These are phyloP conservation scores for Plasmodium cynomolgi DNA, from an alignment of 169 alveolate genomes.

Conservation along the genomic window DNA sequence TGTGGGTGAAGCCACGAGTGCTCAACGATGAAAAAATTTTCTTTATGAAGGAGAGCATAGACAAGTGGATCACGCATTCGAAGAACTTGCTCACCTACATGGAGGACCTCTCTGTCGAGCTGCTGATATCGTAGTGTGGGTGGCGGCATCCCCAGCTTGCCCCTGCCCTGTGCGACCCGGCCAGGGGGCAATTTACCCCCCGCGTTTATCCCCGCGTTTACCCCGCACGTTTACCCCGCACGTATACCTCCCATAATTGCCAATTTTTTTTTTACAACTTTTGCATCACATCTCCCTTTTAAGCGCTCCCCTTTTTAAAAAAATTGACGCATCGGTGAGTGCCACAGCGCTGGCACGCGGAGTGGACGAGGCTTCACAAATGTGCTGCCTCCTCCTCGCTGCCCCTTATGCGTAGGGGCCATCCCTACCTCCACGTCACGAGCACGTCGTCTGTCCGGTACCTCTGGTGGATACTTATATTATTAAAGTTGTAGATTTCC, in stretches of 20 bases:
- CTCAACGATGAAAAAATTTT: slow-evolving; percentile 73
- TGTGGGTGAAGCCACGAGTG: slow-evolving; percentile 87
- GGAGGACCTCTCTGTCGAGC: slow-evolving; percentile 71
- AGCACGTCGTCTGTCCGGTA: slow-evolving; percentile 85
- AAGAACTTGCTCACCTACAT: slow-evolving; percentile 62
- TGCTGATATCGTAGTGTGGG: slow-evolving; percentile 20
- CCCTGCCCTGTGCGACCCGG: neutral
- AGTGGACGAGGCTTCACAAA: neutral
- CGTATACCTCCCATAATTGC: neutral
- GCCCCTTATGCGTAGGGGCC: neutral
- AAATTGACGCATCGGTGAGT: neutral
- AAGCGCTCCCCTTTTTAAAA: neutral
- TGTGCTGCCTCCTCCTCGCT: neutral
- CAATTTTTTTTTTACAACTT: neutral
- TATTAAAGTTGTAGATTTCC: slow-evolving; percentile 61
- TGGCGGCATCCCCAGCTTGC: neutral
- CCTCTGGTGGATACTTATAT: slow-evolving; percentile 82
- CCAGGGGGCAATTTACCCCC: neutral
- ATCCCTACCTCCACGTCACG: slow-evolving; percentile 77
- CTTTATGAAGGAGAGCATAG: slow-evolving; percentile 46
- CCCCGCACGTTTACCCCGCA: neutral
- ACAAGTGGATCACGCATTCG: slow-evolving; percentile 47
- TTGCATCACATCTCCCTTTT: neutral
- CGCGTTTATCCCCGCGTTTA: too few species aligned
- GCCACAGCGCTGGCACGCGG: neutral